These are phyloP conservation scores for Suillus alpinus DNA, from an alignment of 768 basidiomycete genomes.

Conservation along the genomic window DNA sequence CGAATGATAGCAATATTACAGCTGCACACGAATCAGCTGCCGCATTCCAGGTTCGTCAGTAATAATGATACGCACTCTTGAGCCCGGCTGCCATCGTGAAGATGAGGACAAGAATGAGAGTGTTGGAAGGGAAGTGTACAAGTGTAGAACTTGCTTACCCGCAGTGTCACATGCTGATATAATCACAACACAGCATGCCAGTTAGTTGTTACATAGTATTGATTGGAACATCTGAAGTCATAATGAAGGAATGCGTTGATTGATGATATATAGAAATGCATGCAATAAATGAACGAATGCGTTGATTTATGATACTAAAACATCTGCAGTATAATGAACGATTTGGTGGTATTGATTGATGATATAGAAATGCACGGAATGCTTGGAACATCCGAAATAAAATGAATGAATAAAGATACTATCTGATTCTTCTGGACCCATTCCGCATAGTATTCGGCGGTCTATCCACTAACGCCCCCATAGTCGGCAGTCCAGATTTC, in stretches of 20 bases:
- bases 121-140: not conserved
- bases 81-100: conserved; percentile 62
- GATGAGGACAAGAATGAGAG: not conserved
- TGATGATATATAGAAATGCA: not conserved
- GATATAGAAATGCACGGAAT: not conserved
- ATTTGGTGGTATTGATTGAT: not conserved
- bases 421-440: conserved; percentile 30
- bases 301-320: not conserved
- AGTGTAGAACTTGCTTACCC: not conserved
- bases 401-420: conserved; percentile 5
- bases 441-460: conserved; percentile 33
- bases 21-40: conserved; percentile 43
- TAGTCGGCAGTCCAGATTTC: conserved; percentile 23
- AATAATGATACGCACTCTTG: conserved; percentile 48
- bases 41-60: not conserved
- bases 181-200: not conserved
- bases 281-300: not conserved
- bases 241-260: not conserved
- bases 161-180: not conserved
- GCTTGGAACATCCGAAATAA: not conserved
- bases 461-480: conserved; percentile 30
- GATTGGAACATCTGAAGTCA: not conserved
- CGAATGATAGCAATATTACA: conserved; percentile 95
- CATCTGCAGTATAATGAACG: not conserved
- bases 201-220: too few relatives aligned